Conservation (phyloP, 2,329 filamentous ascomycete genomes). For the Pseudogymnoascus sp. region DNA sequence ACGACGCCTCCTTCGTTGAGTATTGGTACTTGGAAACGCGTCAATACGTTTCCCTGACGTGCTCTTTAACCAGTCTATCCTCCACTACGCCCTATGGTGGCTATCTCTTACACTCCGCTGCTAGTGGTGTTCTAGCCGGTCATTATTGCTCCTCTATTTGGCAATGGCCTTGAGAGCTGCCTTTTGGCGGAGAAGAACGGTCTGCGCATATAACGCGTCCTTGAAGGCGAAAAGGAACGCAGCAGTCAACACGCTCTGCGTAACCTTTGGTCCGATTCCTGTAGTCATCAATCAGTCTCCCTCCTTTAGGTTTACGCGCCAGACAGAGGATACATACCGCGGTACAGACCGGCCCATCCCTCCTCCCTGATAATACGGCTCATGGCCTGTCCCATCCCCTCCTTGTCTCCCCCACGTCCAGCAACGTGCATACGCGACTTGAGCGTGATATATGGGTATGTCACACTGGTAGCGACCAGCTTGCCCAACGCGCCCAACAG, state of each 20-base stretch:
- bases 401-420: conserved; percentile 65
- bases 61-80: neutral
- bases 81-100: neutral
- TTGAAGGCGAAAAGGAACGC: conserved; percentile 98
- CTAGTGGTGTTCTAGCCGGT: neutral
- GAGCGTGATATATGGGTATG: conserved; percentile 97
- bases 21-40: neutral
- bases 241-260: conserved; percentile 92
- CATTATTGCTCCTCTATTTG: neutral
- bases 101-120: neutral
- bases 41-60: neutral
- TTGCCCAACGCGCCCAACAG: conserved; percentile 89
- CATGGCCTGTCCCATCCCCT: conserved; percentile 73
- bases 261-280: conserved; percentile 95
- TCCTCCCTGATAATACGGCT: conserved; percentile 77
- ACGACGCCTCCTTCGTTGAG: neutral
- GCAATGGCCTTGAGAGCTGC: conserved; percentile 23
- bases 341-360: conserved; percentile 88
- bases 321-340: conserved; percentile 52
- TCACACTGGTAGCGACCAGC: conserved; percentile 86
- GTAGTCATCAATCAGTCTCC: conserved; percentile 7
- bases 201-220: conserved; percentile 86
- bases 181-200: conserved; percentile 54
- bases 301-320: neutral
- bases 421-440: conserved; percentile 98